A percentile compares a stretch with the other conserved stretches of the same genome.
These are phyloP conservation scores for Phialophora macrospora DNA, from an alignment of 2,329 filamentous ascomycete species.

Conservation along the genomic window DNA sequence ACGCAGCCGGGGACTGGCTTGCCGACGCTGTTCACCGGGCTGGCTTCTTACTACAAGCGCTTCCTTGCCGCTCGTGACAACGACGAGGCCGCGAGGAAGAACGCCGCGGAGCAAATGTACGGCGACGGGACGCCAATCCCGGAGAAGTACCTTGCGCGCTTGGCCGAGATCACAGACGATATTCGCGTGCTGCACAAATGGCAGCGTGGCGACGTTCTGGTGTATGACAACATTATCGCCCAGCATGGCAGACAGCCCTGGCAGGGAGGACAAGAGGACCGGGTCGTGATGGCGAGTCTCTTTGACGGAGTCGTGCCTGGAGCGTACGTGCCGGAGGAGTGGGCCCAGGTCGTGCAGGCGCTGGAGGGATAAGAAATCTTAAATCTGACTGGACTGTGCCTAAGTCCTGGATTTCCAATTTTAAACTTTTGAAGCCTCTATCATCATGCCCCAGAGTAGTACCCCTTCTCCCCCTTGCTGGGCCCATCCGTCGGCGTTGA, in stretches of 20 bases:
- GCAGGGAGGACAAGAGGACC: slow-evolving; percentile 54
- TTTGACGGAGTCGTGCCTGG: slow-evolving; percentile 56
- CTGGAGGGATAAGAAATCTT: slow-evolving; percentile 40
- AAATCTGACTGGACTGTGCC: not conserved
- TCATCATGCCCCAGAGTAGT: slow-evolving; percentile 23
- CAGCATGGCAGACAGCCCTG: slow-evolving; percentile 58
- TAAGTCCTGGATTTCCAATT: not conserved
- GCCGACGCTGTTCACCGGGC: slow-evolving; percentile 54
- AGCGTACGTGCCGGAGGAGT: slow-evolving; percentile 50
- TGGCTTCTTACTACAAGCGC: slow-evolving; percentile 54
- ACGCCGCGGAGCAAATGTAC: slow-evolving; percentile 49
- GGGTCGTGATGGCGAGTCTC: slow-evolving; percentile 55
- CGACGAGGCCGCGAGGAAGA: slow-evolving; percentile 40
- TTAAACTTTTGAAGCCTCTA: not conserved
- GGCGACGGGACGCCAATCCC: slow-evolving; percentile 56
- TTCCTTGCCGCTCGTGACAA: slow-evolving; percentile 28
- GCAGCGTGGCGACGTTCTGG: slow-evolving; percentile 55
- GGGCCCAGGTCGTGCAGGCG: slow-evolving; percentile 56
- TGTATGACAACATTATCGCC: slow-evolving; percentile 56
- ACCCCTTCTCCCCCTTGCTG: slow-evolving; percentile 26
- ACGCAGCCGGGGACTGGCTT: slow-evolving; percentile 54
- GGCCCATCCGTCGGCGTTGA: slow-evolving; percentile 29
- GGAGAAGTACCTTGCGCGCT: slow-evolving; percentile 50
- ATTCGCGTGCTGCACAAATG: slow-evolving; percentile 57
- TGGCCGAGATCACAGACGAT: slow-evolving; percentile 55